Conservation (phyloP, 495 filamentous ascomycete genomes). For the Lineolata rhizophorae region DNA sequence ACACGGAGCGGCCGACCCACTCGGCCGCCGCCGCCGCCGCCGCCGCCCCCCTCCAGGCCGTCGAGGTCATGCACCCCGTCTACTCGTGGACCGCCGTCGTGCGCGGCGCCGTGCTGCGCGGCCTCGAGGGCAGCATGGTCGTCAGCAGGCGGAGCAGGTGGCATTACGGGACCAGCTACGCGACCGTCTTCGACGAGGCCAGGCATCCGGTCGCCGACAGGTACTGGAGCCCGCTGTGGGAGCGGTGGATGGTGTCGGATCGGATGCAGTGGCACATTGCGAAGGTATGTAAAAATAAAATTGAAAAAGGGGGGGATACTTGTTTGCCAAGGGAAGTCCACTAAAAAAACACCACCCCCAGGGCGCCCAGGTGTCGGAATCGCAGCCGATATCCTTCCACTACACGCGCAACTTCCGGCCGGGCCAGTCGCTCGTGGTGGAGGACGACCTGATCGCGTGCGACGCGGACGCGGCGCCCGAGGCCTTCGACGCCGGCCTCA, state of each 20-base stretch:
- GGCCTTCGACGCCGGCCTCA: conserved; percentile 18
- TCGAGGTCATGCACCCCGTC: conserved; percentile 39
- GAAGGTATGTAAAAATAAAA: conserved; percentile 33
- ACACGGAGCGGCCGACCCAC: conserved; percentile 40
- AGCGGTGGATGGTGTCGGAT: conserved; percentile 60
- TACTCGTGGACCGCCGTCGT: conserved; percentile 65
- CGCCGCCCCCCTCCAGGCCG: conserved; percentile 14
- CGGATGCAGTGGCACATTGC: conserved; percentile 66
- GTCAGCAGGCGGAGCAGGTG: conserved; percentile 40
- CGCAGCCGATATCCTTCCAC: conserved; percentile 47
- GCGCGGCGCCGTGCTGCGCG: conserved; percentile 40
- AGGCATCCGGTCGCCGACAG: conserved; percentile 43
- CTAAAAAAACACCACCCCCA: too few relatives aligned
- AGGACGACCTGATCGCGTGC: conserved; percentile 53
- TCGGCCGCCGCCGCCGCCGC: conserved; percentile 16
- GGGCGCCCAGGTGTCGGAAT: conserved; percentile 46
- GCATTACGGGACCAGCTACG: conserved; percentile 63
- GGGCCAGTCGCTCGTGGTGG: conserved; percentile 39
- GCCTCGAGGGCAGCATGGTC: conserved; percentile 50
- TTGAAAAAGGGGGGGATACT: conserved; percentile 5
- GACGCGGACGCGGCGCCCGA: conserved; percentile 38
- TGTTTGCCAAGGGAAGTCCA: too few relatives aligned
- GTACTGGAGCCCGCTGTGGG: conserved; percentile 59
- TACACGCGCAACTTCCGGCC: conserved; percentile 59
- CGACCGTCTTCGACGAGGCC: conserved; percentile 48